These are phyloP conservation scores for Phytomonas francai DNA, from an alignment of 208 protist genomes.

Conservation along the genomic window DNA sequence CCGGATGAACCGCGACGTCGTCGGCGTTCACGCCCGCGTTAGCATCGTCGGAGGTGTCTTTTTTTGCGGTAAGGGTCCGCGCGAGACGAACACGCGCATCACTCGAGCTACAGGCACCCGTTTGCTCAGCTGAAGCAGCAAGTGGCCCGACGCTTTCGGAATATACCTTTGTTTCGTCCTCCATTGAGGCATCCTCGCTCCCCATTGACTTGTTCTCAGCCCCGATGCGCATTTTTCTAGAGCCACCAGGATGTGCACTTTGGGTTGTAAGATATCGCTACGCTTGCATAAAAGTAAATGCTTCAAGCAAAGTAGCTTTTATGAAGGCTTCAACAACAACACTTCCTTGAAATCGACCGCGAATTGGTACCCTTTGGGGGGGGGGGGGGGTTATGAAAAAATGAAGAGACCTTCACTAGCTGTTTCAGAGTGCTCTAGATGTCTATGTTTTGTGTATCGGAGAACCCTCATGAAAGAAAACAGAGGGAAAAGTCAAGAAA, in stretches of 20 bases:
- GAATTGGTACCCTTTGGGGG: background rate
- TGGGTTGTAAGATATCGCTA: background rate
- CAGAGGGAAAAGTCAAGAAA: background rate
- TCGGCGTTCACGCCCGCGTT: background rate
- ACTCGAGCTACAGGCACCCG: too few relatives aligned
- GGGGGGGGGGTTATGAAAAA: background rate
- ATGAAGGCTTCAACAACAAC: background rate
- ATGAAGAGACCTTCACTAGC: background rate
- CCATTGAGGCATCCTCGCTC: background rate
- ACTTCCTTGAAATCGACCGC: background rate
- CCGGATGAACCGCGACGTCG: background rate
- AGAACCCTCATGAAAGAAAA: background rate
- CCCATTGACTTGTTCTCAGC: background rate
- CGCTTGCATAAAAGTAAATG: background rate
- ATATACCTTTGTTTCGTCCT: background rate
- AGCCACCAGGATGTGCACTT: background rate
- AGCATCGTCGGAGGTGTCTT: background rate
- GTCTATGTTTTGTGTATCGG: background rate
- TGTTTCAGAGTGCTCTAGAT: background rate
- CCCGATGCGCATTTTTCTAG: background rate
- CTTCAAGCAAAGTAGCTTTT: background rate
- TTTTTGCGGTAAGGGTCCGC: background rate
- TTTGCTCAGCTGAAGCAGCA: background rate
- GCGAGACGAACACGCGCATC: background rate
- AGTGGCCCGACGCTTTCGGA: background rate